phyloP scores from a whole-genome alignment of 2,329 filamentous ascomycete species.

The Sporothrix pseudoabietina region DNA sequence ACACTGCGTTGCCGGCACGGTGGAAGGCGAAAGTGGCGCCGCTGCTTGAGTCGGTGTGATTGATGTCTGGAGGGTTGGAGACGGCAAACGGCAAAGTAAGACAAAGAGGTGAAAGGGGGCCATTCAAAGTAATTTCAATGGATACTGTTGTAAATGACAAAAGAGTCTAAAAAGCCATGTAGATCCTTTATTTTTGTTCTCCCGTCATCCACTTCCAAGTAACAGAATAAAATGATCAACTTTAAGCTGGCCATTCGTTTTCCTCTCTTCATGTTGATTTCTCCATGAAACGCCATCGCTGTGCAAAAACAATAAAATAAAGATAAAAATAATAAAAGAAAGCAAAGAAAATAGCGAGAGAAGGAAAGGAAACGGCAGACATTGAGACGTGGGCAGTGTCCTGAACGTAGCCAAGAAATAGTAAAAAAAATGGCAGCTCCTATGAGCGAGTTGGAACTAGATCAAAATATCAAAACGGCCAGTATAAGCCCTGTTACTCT shows the following conservation, averaged over 20 bases:
- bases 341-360: slow-evolving; percentile 9
- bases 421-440: not conserved
- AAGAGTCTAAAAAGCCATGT: not conserved
- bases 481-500: not conserved
- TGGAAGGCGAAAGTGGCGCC: slow-evolving; percentile 44
- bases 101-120: not conserved
- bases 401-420: not conserved
- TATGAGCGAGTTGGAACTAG: not conserved
- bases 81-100: not conserved
- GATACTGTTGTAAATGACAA: not conserved
- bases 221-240: not conserved
- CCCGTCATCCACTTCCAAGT: not conserved
- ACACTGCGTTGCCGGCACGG: slow-evolving; percentile 41
- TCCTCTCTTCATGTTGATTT: not conserved
- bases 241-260: not conserved
- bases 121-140: not conserved
- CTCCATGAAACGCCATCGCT: slow-evolving; percentile 33
- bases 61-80: slow-evolving; percentile 7
- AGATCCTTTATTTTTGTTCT: not conserved
- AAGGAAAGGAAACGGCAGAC: not conserved
- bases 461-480: not conserved
- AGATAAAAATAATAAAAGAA: not conserved
- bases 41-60: slow-evolving; percentile 39
- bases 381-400: not conserved
- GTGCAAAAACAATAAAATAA: slow-evolving; percentile 25